These are phyloP conservation scores for Dianthus caryophyllus DNA, from an alignment of 148 eudicot species.

Conservation along the genomic window DNA sequence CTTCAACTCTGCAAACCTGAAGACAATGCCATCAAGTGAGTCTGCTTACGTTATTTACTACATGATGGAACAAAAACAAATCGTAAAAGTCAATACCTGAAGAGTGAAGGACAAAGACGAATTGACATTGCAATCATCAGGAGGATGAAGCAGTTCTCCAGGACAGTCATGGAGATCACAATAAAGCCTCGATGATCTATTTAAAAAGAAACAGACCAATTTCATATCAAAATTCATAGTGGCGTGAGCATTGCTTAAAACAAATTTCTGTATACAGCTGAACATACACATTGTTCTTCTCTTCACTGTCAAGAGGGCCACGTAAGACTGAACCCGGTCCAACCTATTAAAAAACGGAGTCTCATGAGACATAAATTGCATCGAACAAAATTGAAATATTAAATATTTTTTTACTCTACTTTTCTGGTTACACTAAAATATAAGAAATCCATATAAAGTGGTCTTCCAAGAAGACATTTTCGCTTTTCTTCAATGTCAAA, in stretches of 20 bases:
- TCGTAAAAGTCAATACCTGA: slow-evolving; percentile 47
- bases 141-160: slow-evolving; percentile 76
- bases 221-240: slow-evolving; percentile 8
- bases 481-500: too few species aligned
- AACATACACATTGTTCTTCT: slow-evolving; percentile 63
- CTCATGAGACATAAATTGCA: neutral
- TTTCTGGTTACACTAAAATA: too few species aligned
- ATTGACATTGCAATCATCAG: slow-evolving; percentile 96
- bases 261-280: neutral
- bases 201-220: slow-evolving; percentile 15
- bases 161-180: slow-evolving; percentile 82
- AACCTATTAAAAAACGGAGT: slow-evolving; percentile 42
- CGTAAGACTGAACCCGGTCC: slow-evolving; percentile 89
- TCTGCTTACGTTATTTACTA: neutral
- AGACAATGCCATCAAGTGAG: slow-evolving; percentile 16
- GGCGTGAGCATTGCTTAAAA: neutral
- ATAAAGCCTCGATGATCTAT: slow-evolving; percentile 73
- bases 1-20: slow-evolving; percentile 96
- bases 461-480: too few species aligned
- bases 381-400: too few species aligned
- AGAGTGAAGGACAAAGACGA: slow-evolving; percentile 86
- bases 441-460: too few species aligned
- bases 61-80: neutral
- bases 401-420: too few species aligned
- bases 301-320: slow-evolving; percentile 64